phyloP scores from a whole-genome alignment of 2,329 filamentous ascomycete species.

The Corynespora cassiicola region DNA sequence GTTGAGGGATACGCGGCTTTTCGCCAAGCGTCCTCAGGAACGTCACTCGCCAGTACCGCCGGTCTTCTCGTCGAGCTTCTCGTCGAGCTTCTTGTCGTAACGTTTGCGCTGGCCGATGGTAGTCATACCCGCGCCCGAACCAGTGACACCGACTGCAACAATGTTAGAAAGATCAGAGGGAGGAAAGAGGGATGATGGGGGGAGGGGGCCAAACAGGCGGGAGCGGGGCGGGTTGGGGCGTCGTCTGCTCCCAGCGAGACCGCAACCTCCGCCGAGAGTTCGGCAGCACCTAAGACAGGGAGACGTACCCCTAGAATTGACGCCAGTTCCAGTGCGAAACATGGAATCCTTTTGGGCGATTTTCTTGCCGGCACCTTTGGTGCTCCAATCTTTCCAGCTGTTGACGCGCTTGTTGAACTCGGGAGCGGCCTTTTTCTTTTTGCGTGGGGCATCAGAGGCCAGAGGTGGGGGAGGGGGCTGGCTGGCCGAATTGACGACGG shows the following conservation, averaged over 20 bases:
- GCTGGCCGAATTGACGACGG: conserved; percentile 70
- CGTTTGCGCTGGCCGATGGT: conserved; percentile 84
- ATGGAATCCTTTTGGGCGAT: conserved; percentile 95
- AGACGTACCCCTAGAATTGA: conserved; percentile 79
- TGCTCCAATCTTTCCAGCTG: conserved; percentile 93
- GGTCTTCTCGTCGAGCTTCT: conserved; percentile 29
- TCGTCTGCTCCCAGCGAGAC: too few relatives aligned
- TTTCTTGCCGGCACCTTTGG: conserved; percentile 67
- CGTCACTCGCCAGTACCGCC: too few relatives aligned
- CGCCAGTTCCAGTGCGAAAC: conserved; percentile 90
- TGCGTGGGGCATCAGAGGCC: too few relatives aligned
- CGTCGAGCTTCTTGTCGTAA: conserved; percentile 70
- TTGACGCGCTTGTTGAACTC: conserved; percentile 76
- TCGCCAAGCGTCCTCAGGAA: too few relatives aligned
- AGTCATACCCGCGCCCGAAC: conserved; percentile 93
- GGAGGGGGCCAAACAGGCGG: too few relatives aligned
- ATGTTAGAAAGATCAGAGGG: conserved; percentile 25
- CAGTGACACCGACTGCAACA: conserved; percentile 87
- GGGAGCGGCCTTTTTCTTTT: conserved; percentile 69
- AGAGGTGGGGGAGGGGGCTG: too few relatives aligned
- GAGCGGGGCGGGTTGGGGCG: too few relatives aligned
- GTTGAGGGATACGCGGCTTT: too few relatives aligned
- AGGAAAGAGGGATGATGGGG: too few relatives aligned
- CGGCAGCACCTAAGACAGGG: background rate
- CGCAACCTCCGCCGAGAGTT: too few relatives aligned